A percentile compares a stretch with the other conserved stretches of the same genome.
phyloP scores from a whole-genome alignment of 345 rosid species.

The Citrus unshiu region DNA sequence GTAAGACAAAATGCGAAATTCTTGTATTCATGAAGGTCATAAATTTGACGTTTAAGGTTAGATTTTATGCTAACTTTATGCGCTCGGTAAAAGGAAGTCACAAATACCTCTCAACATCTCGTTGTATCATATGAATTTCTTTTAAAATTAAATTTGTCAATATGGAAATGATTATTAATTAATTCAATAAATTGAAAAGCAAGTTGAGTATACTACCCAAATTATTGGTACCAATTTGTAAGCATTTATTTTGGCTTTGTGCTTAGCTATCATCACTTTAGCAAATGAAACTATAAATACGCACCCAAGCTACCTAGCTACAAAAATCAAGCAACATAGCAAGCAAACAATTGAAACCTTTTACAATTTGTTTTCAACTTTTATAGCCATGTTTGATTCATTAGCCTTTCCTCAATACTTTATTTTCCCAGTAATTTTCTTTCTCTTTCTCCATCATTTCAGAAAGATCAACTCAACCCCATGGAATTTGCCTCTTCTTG shows the following conservation, averaged over 20 bases:
- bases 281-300: background rate
- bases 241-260: background rate
- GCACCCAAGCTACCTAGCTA: background rate
- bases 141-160: too few species aligned
- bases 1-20: background rate
- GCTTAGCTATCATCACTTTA: background rate
- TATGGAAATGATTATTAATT: background rate
- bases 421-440: background rate
- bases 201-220: background rate
- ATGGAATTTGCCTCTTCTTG: constrained; percentile 31
- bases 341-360: background rate
- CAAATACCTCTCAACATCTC: background rate
- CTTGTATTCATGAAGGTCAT: background rate
- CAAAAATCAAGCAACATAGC: background rate
- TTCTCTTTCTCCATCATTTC: background rate
- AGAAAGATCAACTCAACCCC: background rate
- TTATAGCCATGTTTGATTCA: background rate
- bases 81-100: background rate
- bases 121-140: too few species aligned
- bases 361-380: background rate
- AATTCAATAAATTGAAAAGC: background rate
- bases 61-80: too few species aligned
- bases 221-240: background rate
- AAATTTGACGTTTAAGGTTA: too few species aligned
- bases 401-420: background rate